Evolutionary conservation across 345 rosid genomes (phyloP).

Genomic region (Gossypium herbaceum): DNA sequence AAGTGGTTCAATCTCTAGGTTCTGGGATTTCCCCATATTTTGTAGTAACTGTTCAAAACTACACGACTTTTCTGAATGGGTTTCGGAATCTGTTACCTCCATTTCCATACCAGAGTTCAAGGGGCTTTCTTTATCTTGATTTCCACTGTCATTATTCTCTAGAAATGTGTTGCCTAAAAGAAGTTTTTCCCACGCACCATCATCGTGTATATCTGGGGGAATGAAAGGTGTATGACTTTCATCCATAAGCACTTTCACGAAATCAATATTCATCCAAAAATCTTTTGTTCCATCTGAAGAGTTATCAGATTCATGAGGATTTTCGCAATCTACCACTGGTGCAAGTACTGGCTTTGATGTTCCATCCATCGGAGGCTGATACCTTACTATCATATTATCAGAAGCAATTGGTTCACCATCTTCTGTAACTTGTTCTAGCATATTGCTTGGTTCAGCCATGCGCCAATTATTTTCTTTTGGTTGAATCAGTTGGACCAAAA

Average conservation of each 20-base stretch:
- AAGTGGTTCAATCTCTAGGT: conserved; percentile 33
- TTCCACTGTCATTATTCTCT: conserved; percentile 34
- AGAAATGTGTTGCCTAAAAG: conserved; percentile 44
- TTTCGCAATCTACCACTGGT: conserved; percentile 21
- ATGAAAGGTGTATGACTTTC: conserved; percentile 56
- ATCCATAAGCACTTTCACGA: conserved; percentile 62
- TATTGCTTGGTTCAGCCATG: conserved; percentile 51
- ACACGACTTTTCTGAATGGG: conserved; percentile 25
- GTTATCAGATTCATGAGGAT: conserved; percentile 25
- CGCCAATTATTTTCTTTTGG: conserved; percentile 70
- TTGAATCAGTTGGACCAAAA: conserved; percentile 70
- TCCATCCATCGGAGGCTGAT: conserved; percentile 55
- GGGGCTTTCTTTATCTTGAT: conserved; percentile 29
- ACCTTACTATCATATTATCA: conserved; percentile 58
- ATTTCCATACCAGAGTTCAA: conserved; percentile 29
- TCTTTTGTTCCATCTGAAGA: conserved; percentile 47
- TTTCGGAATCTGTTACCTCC: conserved; percentile 30
- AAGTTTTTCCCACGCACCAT: conserved; percentile 78
- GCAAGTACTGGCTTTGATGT: conserved; percentile 41
- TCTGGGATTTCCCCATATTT: conserved; percentile 43
- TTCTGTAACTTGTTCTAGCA: conserved; percentile 44
- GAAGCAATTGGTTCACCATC: conserved; percentile 37
- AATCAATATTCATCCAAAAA: conserved; percentile 55
- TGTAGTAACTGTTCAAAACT: conserved; percentile 40
- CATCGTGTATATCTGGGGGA: conserved; percentile 67